These are phyloP conservation scores for Mortierella sp. DNA, from an alignment of 371 early-diverging fungal genomes.

Conservation along the genomic window DNA sequence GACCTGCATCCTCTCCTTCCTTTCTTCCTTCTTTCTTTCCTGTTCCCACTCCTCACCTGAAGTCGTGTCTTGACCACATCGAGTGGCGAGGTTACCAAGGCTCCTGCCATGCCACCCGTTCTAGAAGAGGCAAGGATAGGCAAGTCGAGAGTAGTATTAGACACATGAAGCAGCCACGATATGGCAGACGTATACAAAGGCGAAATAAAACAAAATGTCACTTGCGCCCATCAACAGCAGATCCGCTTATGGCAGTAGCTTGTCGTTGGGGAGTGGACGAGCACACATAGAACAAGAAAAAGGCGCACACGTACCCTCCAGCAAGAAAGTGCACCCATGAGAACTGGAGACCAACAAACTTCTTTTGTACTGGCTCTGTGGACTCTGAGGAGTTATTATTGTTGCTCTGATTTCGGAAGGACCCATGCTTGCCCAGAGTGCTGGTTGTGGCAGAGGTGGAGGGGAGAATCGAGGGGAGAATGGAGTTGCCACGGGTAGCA, in stretches of 20 bases:
- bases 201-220: too few relatives aligned
- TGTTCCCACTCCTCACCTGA: slow-evolving; percentile 65
- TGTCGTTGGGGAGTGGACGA: too few relatives aligned
- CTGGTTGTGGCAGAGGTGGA: slow-evolving; percentile 43
- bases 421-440: slow-evolving; percentile 25
- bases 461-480: slow-evolving; percentile 51
- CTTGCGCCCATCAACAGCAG: too few relatives aligned
- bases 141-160: not conserved
- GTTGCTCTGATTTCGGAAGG: slow-evolving; percentile 7
- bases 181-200: too few relatives aligned
- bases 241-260: too few relatives aligned
- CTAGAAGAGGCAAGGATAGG: slow-evolving; percentile 26
- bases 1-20: not conserved
- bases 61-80: slow-evolving; percentile 93
- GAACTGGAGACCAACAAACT: slow-evolving; percentile 43
- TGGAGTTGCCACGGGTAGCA: slow-evolving; percentile 39
- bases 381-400: slow-evolving; percentile 6
- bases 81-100: slow-evolving; percentile 87
- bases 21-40: not conserved
- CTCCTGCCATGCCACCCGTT: slow-evolving; percentile 82
- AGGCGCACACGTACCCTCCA: slow-evolving; percentile 73
- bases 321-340: slow-evolving; percentile 82
- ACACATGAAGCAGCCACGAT: too few relatives aligned
- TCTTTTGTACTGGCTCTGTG: slow-evolving; percentile 9
- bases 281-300: not conserved